Conservation (phyloP, 1,284 basidiomycete genomes). For the Peniophora sp. region DNA sequence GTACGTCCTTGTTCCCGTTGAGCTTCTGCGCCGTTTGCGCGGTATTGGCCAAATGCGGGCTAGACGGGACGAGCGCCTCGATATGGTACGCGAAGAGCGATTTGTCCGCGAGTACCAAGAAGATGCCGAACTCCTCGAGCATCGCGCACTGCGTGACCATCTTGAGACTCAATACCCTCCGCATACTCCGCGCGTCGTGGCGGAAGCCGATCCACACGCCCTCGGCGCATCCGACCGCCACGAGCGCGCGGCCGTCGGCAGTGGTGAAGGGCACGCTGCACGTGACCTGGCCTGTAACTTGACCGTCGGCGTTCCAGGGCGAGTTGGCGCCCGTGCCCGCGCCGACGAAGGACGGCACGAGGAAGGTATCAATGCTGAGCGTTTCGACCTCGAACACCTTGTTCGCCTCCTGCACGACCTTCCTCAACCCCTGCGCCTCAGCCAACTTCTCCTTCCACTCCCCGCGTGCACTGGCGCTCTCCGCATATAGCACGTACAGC, state of each 20-base stretch:
- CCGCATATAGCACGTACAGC: conserved; percentile 79
- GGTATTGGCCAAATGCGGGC: conserved; percentile 52
- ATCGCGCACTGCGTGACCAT: conserved; percentile 92
- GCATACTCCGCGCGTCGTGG: conserved; percentile 81
- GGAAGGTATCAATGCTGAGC: conserved; percentile 80
- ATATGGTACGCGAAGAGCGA: conserved; percentile 86
- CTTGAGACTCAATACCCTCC: conserved; percentile 85
- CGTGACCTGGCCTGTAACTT: conserved; percentile 84
- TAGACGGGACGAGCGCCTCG: conserved; percentile 89
- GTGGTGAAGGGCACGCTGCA: conserved; percentile 90
- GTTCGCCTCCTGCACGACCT: conserved; percentile 84
- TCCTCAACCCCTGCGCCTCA: conserved; percentile 80
- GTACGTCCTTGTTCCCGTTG: conserved; percentile 83
- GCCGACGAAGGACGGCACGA: conserved; percentile 52
- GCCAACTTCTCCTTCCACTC: conserved; percentile 90
- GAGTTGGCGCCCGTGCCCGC: conserved; percentile 31
- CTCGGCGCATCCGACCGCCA: conserved; percentile 91
- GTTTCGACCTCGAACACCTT: conserved; percentile 89
- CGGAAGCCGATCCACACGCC: conserved; percentile 96
- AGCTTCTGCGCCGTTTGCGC: conserved; percentile 80
- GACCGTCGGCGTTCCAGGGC: conserved; percentile 61
- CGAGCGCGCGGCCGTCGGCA: conserved; percentile 73
- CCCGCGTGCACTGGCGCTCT: conserved; percentile 61
- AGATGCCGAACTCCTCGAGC: conserved; percentile 90
- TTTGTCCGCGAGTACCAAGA: conserved; percentile 91